Percentiles rank a stretch among this genome's conserved stretches.
phyloP scores from a whole-genome alignment of 1,139 yeast species.

The Geotrichum reessii region DNA sequence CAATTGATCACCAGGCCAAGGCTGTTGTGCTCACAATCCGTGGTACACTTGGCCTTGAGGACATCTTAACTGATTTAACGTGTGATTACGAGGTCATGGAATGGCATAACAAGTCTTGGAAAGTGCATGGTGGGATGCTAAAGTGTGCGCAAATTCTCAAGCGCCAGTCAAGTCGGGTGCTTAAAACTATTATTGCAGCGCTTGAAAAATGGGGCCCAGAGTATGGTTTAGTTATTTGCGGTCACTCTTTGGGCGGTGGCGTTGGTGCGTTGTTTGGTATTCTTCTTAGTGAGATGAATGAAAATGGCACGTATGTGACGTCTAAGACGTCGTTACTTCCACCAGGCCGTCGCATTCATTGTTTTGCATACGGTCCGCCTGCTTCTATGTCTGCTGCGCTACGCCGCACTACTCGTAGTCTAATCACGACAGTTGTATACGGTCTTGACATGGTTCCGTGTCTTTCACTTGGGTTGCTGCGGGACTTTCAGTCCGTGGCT shows the following conservation, averaged over 20 bases:
- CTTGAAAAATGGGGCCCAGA: constrained; percentile 28
- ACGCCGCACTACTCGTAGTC: constrained; percentile 28
- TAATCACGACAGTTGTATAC: constrained; percentile 34
- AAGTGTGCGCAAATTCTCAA: constrained; percentile 31
- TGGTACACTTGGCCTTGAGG: constrained; percentile 37
- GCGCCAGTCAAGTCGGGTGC: constrained; percentile 26
- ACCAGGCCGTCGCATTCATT: constrained; percentile 31
- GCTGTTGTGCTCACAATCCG: constrained; percentile 35
- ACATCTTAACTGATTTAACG: constrained; percentile 34
- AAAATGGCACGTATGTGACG: constrained; percentile 15
- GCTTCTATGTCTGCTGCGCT: constrained; percentile 32
- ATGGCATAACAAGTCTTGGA: constrained; percentile 31
- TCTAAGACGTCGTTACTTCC: constrained; percentile 20
- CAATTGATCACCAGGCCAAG: constrained; percentile 33
- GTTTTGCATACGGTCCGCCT: constrained; percentile 37
- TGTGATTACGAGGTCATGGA: constrained; percentile 33
- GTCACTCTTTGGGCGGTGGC: constrained; percentile 38
- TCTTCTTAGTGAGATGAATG: constrained; percentile 27
- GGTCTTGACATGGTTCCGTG: constrained; percentile 37
- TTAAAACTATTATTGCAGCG: constrained; percentile 29
- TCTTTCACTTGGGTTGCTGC: constrained; percentile 33
- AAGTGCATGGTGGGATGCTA: constrained; percentile 37
- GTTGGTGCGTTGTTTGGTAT: constrained; percentile 36
- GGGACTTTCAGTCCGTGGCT: constrained; percentile 35
- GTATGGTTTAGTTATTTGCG: constrained; percentile 35